A percentile compares a stretch with the other conserved stretches of the same genome.
Evolutionary conservation across 2,329 filamentous ascomycete genomes (phyloP).

Genomic region (Ascochyta lentis): DNA sequence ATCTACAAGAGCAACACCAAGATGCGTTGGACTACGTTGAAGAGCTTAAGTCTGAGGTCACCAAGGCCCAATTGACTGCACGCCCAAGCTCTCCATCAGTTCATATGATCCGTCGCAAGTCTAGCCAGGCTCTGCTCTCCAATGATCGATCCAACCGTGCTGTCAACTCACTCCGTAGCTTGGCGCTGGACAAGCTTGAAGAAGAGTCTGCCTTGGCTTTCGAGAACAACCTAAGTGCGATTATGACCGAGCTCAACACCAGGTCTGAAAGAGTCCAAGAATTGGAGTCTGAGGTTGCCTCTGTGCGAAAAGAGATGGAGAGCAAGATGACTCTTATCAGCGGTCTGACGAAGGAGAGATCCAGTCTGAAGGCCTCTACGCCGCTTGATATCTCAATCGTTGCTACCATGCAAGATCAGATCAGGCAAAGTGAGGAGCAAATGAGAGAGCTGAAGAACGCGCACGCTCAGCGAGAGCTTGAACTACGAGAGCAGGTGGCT

Average conservation of each 20-base stretch:
- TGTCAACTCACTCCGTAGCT: constrained; percentile 85
- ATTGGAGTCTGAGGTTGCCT: constrained; percentile 82
- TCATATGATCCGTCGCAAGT: constrained; percentile 89
- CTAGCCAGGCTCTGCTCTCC: constrained; percentile 84
- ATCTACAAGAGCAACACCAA: constrained; percentile 82
- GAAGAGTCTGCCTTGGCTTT: constrained; percentile 86
- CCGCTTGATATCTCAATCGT: constrained; percentile 93
- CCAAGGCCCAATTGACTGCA: constrained; percentile 69
- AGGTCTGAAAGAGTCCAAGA: constrained; percentile 90
- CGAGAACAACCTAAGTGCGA: constrained; percentile 86
- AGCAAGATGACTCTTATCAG: constrained; percentile 95
- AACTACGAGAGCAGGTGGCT: constrained; percentile 75
- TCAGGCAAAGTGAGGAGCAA: constrained; percentile 82
- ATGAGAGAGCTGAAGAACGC: constrained; percentile 75
- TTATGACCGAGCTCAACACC: constrained; percentile 88
- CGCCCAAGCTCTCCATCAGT: constrained; percentile 69
- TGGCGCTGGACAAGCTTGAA: constrained; percentile 87
- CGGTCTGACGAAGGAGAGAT: constrained; percentile 89
- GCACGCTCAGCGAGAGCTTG: constrained; percentile 75
- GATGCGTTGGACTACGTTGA: constrained; percentile 86
- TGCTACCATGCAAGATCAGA: constrained; percentile 83
- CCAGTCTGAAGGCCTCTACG: constrained; percentile 79
- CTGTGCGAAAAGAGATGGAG: constrained; percentile 94
- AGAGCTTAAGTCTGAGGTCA: constrained; percentile 85
- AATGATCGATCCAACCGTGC: constrained; percentile 92